Evolutionary conservation across 805 yeast genomes (phyloP), one percentile per base, ranked within the genome.

Genomic region (Wickerhamiella spandovensis): DNA sequence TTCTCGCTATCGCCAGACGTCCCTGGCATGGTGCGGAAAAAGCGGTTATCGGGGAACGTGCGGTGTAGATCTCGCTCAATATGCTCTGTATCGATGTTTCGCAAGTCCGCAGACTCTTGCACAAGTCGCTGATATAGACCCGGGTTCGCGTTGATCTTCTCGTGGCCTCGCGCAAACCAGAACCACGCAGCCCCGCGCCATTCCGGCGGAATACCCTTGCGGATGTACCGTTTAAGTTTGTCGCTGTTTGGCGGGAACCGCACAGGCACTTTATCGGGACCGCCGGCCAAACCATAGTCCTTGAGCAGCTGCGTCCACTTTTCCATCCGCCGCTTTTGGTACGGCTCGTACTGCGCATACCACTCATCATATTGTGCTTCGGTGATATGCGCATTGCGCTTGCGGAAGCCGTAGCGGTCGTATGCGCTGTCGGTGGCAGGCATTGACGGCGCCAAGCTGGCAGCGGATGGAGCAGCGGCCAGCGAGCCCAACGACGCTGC

Each of bases 161-260:
- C 92, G 50, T 79, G 74, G 2, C 97, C 98, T 23, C 81, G 80
- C 8, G 95, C 95, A 65, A 85, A 90, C 70, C 79, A 82, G 73
- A 92, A 90, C 98, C 98, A 90, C 0, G 97, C 96, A 56, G 78
- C 77, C 1, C 98, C 98, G 56, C 98, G 72, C 97, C 96, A 90
- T 62, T 87, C 96, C 0, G 95, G 89, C 0, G 98, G 97, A 10
- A 90, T 81, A 12, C 98, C 98, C 63, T 84, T 84, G 50, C 97
- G 75, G 12, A 92, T 78, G 59, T 85, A 81, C 52, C 94, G 75
- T 60, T 84, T 82, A 55, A 87, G 55, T 43, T 56, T 57, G 50
- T 59, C 62, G 48, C 62, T 57, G 25, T 56, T 57, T 0, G 68
- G 61, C 0, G 69, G 69, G 53, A 65, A 65, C 30, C 68, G 49